These are phyloP conservation scores for Neurospora discreta DNA, from an alignment of 495 filamentous ascomycete genomes.

Conservation along the genomic window DNA sequence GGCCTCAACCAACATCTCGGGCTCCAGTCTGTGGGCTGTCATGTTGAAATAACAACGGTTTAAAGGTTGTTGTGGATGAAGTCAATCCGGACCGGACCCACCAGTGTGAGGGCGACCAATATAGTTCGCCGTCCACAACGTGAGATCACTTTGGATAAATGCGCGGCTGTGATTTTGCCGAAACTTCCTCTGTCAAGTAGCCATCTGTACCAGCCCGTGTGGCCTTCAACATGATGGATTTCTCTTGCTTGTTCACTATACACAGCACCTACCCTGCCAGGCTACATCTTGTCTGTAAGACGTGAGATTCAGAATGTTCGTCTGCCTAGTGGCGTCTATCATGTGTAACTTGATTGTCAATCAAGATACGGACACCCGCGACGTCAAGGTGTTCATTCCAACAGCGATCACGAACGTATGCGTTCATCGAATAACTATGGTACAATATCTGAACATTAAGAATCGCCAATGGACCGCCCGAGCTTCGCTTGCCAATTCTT, in stretches of 20 bases:
- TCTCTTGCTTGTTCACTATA: not conserved
- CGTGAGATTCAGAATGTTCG: not conserved
- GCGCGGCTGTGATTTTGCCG: constrained; percentile 20
- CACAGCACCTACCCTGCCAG: not conserved
- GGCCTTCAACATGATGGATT: constrained; percentile 17
- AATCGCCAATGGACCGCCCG: not conserved
- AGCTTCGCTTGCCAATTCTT: constrained; percentile 1
- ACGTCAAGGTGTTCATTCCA: not conserved
- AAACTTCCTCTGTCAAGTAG: constrained; percentile 13
- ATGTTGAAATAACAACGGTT: not conserved
- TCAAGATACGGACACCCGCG: not conserved
- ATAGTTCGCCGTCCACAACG: constrained; percentile 18
- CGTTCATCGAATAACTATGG: not conserved
- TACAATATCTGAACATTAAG: not conserved
- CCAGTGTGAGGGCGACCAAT: constrained; percentile 7
- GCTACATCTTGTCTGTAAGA: not conserved
- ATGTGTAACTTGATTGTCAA: not conserved
- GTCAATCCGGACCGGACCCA: not conserved
- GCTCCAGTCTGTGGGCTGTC: not conserved
- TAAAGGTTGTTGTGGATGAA: not conserved
- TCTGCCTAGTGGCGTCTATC: not conserved
- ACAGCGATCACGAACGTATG: not conserved
- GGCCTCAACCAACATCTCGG: not conserved
- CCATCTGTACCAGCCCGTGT: constrained; percentile 6
- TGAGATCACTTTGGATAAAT: constrained; percentile 27